Percentiles rank a stretch among this genome's conserved stretches.
These are phyloP conservation scores for Didymella sp. DNA, from an alignment of 2,329 filamentous ascomycete species.

Conservation along the genomic window DNA sequence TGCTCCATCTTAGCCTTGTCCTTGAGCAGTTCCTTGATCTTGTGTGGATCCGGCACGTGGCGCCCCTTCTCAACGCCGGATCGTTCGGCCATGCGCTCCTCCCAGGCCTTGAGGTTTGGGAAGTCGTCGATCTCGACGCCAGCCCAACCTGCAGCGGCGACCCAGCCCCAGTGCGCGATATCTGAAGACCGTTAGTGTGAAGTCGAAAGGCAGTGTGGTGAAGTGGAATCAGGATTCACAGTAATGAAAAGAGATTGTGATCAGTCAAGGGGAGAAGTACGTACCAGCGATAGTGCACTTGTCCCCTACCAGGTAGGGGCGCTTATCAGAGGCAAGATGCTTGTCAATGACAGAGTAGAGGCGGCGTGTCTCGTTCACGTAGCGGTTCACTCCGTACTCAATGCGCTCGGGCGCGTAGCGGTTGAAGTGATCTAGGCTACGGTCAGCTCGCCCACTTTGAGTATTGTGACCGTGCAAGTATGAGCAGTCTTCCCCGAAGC, in stretches of 20 bases:
- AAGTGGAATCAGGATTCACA: not conserved
- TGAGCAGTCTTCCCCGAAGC: not conserved
- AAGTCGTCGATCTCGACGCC: constrained; percentile 77
- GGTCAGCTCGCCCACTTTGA: constrained; percentile 10
- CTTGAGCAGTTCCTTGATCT: constrained; percentile 64
- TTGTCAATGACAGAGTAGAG: constrained; percentile 80
- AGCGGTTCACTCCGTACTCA: constrained; percentile 81
- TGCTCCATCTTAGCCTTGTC: constrained; percentile 66
- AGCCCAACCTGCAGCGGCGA: constrained; percentile 65
- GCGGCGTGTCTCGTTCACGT: constrained; percentile 82
- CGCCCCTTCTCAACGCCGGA: constrained; percentile 77
- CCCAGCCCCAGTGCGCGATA: constrained; percentile 82
- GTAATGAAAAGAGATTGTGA: not conserved
- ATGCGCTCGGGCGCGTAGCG: constrained; percentile 85
- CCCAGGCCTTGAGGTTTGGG: constrained; percentile 77
- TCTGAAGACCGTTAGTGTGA: constrained; percentile 54
- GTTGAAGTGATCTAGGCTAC: constrained; percentile 71
- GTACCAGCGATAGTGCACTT: constrained; percentile 62
- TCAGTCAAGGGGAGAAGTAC: constrained; percentile 4
- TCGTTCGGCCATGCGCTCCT: constrained; percentile 71
- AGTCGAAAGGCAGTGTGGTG: not conserved
- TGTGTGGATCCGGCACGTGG: constrained; percentile 72
- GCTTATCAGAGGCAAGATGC: constrained; percentile 64
- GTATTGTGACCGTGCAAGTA: not conserved
- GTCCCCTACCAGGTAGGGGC: constrained; percentile 66